Percentiles rank a stretch among this genome's conserved stretches.
phyloP scores from a whole-genome alignment of 2,329 filamentous ascomycete genomes.

The Colletotrichum acutatum region DNA sequence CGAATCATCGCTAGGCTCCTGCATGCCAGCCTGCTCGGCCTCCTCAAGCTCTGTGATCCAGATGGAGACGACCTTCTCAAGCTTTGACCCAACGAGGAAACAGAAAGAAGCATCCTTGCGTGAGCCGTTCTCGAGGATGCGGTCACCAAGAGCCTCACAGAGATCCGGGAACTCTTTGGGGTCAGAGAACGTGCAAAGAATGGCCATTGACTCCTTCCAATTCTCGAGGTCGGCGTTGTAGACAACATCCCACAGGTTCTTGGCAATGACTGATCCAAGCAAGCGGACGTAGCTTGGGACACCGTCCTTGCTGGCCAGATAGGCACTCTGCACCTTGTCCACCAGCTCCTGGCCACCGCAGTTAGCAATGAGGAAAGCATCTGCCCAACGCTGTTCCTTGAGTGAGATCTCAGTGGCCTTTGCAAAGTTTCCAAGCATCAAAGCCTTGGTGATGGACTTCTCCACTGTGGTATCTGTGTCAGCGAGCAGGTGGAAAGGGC shows the following conservation, averaged over 20 bases:
- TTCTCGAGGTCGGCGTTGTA: conserved; percentile 92
- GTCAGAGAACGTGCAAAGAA: conserved; percentile 94
- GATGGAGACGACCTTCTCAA: conserved; percentile 96
- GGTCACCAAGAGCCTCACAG: conserved; percentile 93
- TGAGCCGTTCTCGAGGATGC: conserved; percentile 80
- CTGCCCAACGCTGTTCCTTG: conserved; percentile 88
- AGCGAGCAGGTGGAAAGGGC: conserved; percentile 90
- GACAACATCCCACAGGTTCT: conserved; percentile 98
- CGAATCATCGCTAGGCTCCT: conserved; percentile 77
- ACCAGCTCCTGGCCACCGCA: conserved; percentile 94
- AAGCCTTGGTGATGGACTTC: conserved; percentile 84
- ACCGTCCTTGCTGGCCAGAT: conserved; percentile 84
- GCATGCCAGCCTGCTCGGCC: conserved; percentile 78
- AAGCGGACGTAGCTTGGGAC: conserved; percentile 93
- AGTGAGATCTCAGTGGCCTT: conserved; percentile 90
- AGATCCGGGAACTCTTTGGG: conserved; percentile 92
- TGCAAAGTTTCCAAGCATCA: conserved; percentile 92
- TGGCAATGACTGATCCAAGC: conserved; percentile 89
- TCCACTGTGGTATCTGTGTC: conserved; percentile 88
- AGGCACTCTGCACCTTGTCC: conserved; percentile 92
- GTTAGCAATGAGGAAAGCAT: conserved; percentile 98
- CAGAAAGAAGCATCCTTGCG: conserved; percentile 96
- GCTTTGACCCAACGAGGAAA: conserved; percentile 92
- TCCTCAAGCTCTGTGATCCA: conserved; percentile 93
- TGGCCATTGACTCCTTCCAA: conserved; percentile 98